Evolutionary conservation across 139 green algal species (phyloP).

Genomic region (Penium margaritaceum): DNA sequence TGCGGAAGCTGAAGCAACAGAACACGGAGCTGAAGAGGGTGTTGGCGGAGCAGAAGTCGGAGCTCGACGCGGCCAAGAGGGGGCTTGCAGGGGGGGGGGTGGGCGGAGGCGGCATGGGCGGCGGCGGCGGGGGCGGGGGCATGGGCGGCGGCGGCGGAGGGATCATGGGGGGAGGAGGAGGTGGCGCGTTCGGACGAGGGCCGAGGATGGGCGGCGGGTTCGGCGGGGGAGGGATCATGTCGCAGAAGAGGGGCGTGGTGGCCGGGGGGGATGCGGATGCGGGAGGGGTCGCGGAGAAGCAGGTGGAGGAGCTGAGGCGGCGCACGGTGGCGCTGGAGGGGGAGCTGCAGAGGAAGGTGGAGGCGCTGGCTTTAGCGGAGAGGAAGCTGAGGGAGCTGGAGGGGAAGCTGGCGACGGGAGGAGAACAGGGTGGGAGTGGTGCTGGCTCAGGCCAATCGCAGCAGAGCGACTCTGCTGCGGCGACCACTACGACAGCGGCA

Average conservation of each 20-base stretch:
- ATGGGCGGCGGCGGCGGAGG: slow-evolving; percentile 1
- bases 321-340: slow-evolving; percentile 17
- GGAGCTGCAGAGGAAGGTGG: slow-evolving; percentile 31
- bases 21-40: neutral
- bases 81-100: too few relatives aligned
- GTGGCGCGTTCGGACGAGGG: neutral
- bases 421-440: neutral
- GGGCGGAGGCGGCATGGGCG: neutral
- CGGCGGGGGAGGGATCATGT: slow-evolving; percentile 28
- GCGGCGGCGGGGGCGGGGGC: neutral
- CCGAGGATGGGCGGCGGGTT: too few relatives aligned
- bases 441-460: neutral
- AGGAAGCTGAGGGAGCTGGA: slow-evolving; percentile 7
- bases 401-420: neutral
- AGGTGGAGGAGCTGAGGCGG: slow-evolving; percentile 33
- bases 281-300: slow-evolving; percentile 3
- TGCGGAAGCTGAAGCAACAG: slow-evolving; percentile 2
- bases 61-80: neutral
- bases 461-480: neutral
- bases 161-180: slow-evolving; percentile 7
- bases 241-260: neutral
- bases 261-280: neutral
- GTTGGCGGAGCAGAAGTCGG: neutral
- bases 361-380: slow-evolving; percentile 21
- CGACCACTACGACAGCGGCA: too few relatives aligned